Conservation (phyloP, 352 stramenopile species). For the Pythium oligandrum region DNA sequence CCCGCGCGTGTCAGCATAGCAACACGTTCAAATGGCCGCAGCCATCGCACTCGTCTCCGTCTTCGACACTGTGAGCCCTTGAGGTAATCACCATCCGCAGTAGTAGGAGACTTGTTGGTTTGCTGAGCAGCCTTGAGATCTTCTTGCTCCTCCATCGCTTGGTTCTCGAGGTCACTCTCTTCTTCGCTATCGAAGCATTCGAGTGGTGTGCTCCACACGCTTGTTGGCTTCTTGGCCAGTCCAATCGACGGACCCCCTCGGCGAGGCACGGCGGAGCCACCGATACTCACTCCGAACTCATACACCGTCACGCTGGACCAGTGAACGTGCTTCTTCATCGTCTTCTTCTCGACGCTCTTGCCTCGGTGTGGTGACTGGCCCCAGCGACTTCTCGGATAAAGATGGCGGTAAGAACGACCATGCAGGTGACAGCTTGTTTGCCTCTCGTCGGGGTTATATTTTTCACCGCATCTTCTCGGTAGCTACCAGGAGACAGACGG, state of each 20-base stretch:
- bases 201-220: constrained; percentile 15
- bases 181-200: constrained; percentile 1
- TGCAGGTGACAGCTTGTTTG: too few species aligned
- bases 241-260: constrained; percentile 22
- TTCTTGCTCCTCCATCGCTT: background rate
- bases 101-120: constrained; percentile 4
- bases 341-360: background rate
- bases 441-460: constrained; percentile 18
- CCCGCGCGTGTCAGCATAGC: constrained; percentile 37
- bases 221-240: constrained; percentile 17
- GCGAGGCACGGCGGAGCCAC: constrained; percentile 18
- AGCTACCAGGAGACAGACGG: too few species aligned
- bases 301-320: constrained; percentile 27
- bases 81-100: too few species aligned
- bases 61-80: constrained; percentile 6
- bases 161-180: background rate
- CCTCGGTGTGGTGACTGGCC: background rate
- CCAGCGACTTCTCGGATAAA: too few species aligned
- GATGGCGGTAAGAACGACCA: too few species aligned
- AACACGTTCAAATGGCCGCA: constrained; percentile 22
- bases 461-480: constrained; percentile 17
- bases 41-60: constrained; percentile 17
- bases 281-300: constrained; percentile 22
- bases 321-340: constrained; percentile 19
- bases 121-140: constrained; percentile 1